phyloP scores from a whole-genome alignment of 2,329 filamentous ascomycete species.

The Berkeleyomyces basicola region DNA sequence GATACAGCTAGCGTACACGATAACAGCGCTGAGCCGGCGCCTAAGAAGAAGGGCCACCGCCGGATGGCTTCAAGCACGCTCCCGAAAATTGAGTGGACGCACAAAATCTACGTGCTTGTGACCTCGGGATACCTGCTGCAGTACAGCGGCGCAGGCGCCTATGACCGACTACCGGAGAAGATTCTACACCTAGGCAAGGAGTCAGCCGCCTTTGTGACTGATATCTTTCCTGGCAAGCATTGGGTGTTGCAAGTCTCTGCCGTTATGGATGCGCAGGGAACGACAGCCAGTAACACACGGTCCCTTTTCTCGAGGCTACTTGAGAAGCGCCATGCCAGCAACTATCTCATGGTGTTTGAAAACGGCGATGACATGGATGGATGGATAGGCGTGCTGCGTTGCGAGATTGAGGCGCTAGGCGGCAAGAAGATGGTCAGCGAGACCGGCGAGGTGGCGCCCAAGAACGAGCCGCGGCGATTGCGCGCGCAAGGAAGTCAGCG shows the following conservation, averaged over 20 bases:
- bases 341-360: constrained; percentile 57
- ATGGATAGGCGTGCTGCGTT: constrained; percentile 54
- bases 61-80: constrained; percentile 26
- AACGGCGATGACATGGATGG: constrained; percentile 56
- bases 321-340: constrained; percentile 41
- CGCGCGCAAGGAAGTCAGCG: constrained; percentile 29
- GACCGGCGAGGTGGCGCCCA: constrained; percentile 35
- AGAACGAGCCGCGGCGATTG: constrained; percentile 21
- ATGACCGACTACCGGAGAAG: constrained; percentile 58
- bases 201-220: constrained; percentile 65
- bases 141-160: constrained; percentile 53
- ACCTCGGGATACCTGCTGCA: constrained; percentile 59
- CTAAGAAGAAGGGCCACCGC: constrained; percentile 30
- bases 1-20: neutral
- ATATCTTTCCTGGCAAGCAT: constrained; percentile 62
- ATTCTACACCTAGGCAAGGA: constrained; percentile 54
- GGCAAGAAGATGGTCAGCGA: constrained; percentile 48
- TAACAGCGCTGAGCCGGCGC: neutral
- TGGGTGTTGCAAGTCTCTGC: constrained; percentile 67
- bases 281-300: constrained; percentile 27
- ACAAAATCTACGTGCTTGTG: constrained; percentile 56
- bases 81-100: constrained; percentile 45
- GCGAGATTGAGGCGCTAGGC: constrained; percentile 52
- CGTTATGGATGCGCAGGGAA: constrained; percentile 40
- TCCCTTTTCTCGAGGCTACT: constrained; percentile 43